These are phyloP conservation scores for Fusarium ambrosium DNA, from an alignment of 2,329 filamentous ascomycete genomes.

Conservation along the genomic window DNA sequence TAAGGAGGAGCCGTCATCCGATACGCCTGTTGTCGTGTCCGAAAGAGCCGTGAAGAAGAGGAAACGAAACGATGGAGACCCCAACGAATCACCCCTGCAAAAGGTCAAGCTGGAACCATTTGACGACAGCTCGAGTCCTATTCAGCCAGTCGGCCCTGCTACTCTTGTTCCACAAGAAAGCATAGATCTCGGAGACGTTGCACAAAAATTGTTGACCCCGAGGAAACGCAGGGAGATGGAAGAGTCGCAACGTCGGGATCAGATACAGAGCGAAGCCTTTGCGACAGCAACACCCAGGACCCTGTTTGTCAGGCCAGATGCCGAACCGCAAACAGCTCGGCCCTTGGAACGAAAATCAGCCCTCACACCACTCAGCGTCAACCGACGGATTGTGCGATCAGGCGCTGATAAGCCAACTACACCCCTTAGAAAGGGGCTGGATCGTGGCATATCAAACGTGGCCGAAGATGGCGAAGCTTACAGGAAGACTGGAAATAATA, in stretches of 20 bases:
- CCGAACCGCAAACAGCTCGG: conserved; percentile 35
- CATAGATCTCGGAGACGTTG: conserved; percentile 65
- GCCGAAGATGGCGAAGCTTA: conserved; percentile 63
- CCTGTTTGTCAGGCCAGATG: conserved; percentile 39
- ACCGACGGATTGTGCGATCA: conserved; percentile 46
- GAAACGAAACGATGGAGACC: conserved; percentile 51
- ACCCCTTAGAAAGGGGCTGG: conserved; percentile 44
- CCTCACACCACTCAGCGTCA: conserved; percentile 56
- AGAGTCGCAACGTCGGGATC: conserved; percentile 20
- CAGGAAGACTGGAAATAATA: conserved; percentile 24
- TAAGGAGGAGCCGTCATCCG: conserved; percentile 69
- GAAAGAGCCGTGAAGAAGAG: conserved; percentile 65
- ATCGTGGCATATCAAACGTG: conserved; percentile 57
- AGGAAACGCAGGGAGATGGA: conserved; percentile 51
- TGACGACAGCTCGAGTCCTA: conserved; percentile 50
- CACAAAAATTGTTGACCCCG: conserved; percentile 52
- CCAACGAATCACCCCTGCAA: conserved; percentile 40
- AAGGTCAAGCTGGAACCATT: conserved; percentile 60
- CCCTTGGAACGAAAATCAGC: conserved; percentile 43
- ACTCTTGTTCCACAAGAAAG: conserved; percentile 62
- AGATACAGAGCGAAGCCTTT: conserved; percentile 20
- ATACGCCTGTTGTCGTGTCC: conserved; percentile 64
- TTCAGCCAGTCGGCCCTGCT: conserved; percentile 34
- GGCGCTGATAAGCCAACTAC: conserved; percentile 38
- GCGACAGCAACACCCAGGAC: conserved; percentile 30